These are phyloP conservation scores for Adenanthera pavonina DNA, from an alignment of 306 rosid species.

Conservation along the genomic window DNA sequence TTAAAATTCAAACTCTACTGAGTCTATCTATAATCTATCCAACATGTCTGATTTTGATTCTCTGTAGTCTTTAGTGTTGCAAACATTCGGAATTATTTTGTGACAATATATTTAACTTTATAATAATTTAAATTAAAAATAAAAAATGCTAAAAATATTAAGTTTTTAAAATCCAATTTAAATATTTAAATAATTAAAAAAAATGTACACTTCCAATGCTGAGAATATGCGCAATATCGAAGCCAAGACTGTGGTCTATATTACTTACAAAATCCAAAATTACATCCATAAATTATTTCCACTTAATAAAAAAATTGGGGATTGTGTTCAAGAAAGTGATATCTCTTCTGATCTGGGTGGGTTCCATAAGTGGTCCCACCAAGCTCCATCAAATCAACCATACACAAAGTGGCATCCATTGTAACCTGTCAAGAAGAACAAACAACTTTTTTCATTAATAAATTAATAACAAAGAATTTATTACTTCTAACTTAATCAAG, in stretches of 20 bases:
- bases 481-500: no score
- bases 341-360: constrained; percentile 23
- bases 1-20: not conserved
- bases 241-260: constrained; percentile 19
- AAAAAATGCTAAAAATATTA: no score
- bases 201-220: not conserved
- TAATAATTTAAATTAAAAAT: no score
- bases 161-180: no score
- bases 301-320: not conserved
- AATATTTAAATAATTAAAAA: not conserved
- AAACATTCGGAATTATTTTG: not conserved
- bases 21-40: not conserved
- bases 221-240: not conserved
- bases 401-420: constrained; percentile 66
- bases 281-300: constrained; percentile 37
- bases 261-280: constrained; percentile 47
- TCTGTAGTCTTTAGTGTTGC: no score
- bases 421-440: constrained; percentile 50
- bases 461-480: not conserved
- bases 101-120: not conserved
- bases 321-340: not conserved
- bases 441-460: not conserved
- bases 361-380: constrained; percentile 19
- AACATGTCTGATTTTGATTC: not conserved
- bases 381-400: constrained; percentile 15